These are phyloP conservation scores for Didymosphaeria variabile DNA, from an alignment of 2,329 filamentous ascomycete genomes.

Conservation along the genomic window DNA sequence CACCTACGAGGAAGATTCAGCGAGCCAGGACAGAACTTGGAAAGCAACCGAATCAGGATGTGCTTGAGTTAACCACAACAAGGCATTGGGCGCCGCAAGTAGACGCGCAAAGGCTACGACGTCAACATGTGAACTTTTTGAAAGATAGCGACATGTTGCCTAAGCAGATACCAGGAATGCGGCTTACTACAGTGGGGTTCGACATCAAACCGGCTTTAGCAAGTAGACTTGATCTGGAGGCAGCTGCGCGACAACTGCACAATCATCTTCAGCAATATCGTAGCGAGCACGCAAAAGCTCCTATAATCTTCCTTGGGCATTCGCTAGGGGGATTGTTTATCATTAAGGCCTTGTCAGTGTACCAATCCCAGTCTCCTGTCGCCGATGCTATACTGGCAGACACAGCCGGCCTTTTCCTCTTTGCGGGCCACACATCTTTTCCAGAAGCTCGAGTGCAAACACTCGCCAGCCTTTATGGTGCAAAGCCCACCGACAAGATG, in stretches of 20 bases:
- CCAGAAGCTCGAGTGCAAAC: neutral
- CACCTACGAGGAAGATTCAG: conserved; percentile 7
- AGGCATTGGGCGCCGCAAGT: neutral
- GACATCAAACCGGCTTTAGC: conserved; percentile 10
- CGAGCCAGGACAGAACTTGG: conserved; percentile 16
- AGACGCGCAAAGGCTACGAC: neutral
- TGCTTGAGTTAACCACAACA: neutral
- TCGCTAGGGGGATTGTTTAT: conserved; percentile 9
- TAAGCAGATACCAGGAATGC: conserved; percentile 14
- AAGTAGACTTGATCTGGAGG: conserved; percentile 2
- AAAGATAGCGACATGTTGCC: conserved; percentile 16
- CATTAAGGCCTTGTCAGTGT: conserved; percentile 6
- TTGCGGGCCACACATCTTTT: conserved; percentile 4
- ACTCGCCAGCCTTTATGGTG: conserved; percentile 14
- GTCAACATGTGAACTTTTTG: conserved; percentile 14
- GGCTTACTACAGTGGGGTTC: conserved; percentile 15
- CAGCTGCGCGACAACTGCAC: conserved; percentile 15
- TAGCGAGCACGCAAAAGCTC: neutral
- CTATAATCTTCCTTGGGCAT: conserved; percentile 20
- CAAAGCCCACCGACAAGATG: conserved; percentile 12
- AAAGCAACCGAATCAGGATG: conserved; percentile 2
- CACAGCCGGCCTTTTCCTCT: conserved; percentile 17
- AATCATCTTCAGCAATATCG: conserved; percentile 15
- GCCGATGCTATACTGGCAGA: conserved; percentile 3
- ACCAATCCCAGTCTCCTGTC: neutral